These are phyloP conservation scores for Biscogniauxia mediterranea DNA, from an alignment of 2,329 filamentous ascomycete genomes.

Conservation along the genomic window DNA sequence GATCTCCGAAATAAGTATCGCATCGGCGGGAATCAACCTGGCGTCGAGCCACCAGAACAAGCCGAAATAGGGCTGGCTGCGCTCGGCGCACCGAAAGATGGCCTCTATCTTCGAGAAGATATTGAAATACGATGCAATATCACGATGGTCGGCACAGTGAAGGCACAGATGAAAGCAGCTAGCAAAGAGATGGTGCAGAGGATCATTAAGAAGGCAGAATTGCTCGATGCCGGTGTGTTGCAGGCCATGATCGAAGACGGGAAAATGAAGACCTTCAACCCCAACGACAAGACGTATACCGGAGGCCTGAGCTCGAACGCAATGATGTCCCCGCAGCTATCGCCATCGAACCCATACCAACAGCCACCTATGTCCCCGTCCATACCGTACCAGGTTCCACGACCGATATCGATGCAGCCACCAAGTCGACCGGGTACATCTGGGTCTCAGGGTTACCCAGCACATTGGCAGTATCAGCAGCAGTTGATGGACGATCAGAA, in stretches of 20 bases:
- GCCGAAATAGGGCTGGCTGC: constrained; percentile 59
- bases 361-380: constrained; percentile 33
- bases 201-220: constrained; percentile 69
- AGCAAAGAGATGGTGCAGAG: constrained; percentile 66
- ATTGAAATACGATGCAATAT: constrained; percentile 71
- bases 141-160: constrained; percentile 63
- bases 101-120: constrained; percentile 67
- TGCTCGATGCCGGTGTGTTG: constrained; percentile 64
- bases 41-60: constrained; percentile 58
- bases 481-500: constrained; percentile 24
- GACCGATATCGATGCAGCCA: constrained; percentile 36
- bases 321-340: constrained; percentile 27
- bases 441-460: constrained; percentile 27
- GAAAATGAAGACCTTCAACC: constrained; percentile 58
- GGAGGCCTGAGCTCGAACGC: constrained; percentile 18
- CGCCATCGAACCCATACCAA: constrained; percentile 23
- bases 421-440: constrained; percentile 34
- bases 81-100: constrained; percentile 61
- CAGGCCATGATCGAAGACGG: constrained; percentile 68
- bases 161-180: constrained; percentile 63
- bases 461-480: constrained; percentile 28
- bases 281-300: constrained; percentile 35
- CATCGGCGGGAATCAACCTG: constrained; percentile 67
- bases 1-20: constrained; percentile 68
- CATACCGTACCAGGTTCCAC: constrained; percentile 40